Base-by-base conservation (phyloP, 2,329 filamentous ascomycete species). In the Coniochaeta sp. region DNA sequence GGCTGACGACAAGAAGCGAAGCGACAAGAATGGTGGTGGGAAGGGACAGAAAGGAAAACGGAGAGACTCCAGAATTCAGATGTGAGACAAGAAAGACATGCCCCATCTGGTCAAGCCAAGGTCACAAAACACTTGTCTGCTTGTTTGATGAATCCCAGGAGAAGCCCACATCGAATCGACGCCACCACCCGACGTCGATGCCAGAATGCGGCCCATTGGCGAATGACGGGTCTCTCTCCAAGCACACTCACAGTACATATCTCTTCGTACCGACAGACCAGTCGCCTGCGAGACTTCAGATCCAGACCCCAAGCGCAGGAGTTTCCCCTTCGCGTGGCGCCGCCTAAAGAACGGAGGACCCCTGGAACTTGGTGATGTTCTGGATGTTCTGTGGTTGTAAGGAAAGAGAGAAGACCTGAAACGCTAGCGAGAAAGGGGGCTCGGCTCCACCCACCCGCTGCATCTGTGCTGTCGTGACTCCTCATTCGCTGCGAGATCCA, bases 351-450 rank as follows among this genome's bases (percentile, higher is more conserved):
- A n/a, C 13, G 18, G 32, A 35, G 14, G 32, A 35, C 5, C 32
- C 32, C n/a, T n/a, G n/a, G n/a, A n/a, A n/a, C n/a, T n/a, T n/a
- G n/a, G n/a, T n/a, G n/a, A n/a, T n/a, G n/a, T n/a, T n/a, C n/a
- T n/a, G n/a, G n/a, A n/a, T n/a, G n/a, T n/a, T n/a, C n/a, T n/a
- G n/a, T n/a, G n/a, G n/a, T n/a, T n/a, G n/a, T n/a, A n/a, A n/a
- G n/a, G n/a, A n/a, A n/a, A n/a, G n/a, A n/a, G n/a, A n/a, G n/a
- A n/a, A n/a, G n/a, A n/a, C n/a, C 57, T 61, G 61, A 63, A 62
- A 63, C 61, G 26, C 57, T 55, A 52, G 55, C 52, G 53, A 56
- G 55, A 53, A n/a, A n/a, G n/a, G 50, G 46, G 53, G 53, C 53
- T 48, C 10, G 30, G 38, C 38, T 22, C 38, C 14, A 38, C 38